Conservation (phyloP, 345 rosid species). For the Melaleuca quinquenervia region DNA sequence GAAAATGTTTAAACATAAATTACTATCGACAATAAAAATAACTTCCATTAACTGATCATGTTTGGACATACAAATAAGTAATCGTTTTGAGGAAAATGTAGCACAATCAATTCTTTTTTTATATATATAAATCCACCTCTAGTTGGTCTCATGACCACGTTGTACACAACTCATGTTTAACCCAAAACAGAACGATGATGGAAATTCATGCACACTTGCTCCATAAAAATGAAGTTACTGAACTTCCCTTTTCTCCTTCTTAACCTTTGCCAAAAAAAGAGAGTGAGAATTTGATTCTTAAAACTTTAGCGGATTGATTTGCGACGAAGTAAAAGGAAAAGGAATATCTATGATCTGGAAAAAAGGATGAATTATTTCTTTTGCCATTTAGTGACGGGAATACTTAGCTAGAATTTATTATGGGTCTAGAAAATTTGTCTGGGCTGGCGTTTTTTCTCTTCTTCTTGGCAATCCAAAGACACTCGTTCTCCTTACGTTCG, state of each 20-base stretch:
- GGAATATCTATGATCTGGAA: not conserved
- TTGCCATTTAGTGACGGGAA: not conserved
- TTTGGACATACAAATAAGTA: too few relatives aligned
- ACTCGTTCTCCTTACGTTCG: too few relatives aligned
- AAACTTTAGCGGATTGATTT: not conserved
- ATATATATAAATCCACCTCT: too few relatives aligned
- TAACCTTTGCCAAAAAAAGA: not conserved
- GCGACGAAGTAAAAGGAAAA: not conserved
- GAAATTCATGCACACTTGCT: too few relatives aligned
- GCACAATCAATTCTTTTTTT: too few relatives aligned
- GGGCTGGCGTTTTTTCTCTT: not conserved
- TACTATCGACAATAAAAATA: too few relatives aligned
- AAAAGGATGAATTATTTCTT: not conserved
- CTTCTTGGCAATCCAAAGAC: not conserved
- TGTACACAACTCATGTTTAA: not conserved
- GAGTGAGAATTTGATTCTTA: not conserved
- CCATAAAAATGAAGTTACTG: not conserved
- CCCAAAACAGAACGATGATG: not conserved
- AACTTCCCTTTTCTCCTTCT: not conserved
- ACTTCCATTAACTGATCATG: too few relatives aligned
- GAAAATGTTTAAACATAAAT: too few relatives aligned
- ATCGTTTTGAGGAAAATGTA: too few relatives aligned
- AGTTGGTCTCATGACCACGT: too few relatives aligned
- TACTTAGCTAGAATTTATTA: not conserved
- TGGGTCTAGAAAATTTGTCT: not conserved